Conservation (phyloP, 1,139 yeast genomes). For the Hansenula anomala region DNA sequence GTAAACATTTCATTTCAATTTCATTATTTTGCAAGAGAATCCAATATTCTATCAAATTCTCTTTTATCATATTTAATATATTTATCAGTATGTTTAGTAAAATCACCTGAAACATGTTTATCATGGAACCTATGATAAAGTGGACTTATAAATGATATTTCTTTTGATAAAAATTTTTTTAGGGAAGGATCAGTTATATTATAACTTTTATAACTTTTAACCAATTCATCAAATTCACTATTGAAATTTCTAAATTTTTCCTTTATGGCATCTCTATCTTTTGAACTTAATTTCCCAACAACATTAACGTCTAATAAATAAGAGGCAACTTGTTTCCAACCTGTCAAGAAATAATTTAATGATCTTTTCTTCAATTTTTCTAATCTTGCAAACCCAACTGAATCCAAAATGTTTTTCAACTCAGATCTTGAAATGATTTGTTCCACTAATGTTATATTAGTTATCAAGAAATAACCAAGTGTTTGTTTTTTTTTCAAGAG, state of each 20-base stretch:
- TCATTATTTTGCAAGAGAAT: constrained; percentile 25
- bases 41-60: constrained; percentile 47
- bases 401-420: constrained; percentile 52
- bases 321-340: constrained; percentile 80
- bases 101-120: constrained; percentile 64
- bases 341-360: constrained; percentile 69
- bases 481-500: constrained; percentile 35
- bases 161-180: constrained; percentile 55
- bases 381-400: constrained; percentile 61
- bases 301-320: constrained; percentile 70
- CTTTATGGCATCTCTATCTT: constrained; percentile 80
- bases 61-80: constrained; percentile 69
- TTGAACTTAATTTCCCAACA: constrained; percentile 48
- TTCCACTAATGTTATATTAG: constrained; percentile 71
- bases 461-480: constrained; percentile 66
- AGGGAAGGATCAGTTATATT: constrained; percentile 63
- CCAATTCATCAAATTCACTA: constrained; percentile 73
- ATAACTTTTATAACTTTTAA: constrained; percentile 58
- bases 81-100: constrained; percentile 66
- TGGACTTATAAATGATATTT: constrained; percentile 72
- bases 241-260: constrained; percentile 83
- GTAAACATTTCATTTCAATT: no score
- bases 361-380: constrained; percentile 71
- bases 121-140: constrained; percentile 82
- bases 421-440: constrained; percentile 63